Percentiles rank a stretch among this genome's conserved stretches.
These are phyloP conservation scores for Mycena pura DNA, from an alignment of 768 basidiomycete genomes.

Conservation along the genomic window DNA sequence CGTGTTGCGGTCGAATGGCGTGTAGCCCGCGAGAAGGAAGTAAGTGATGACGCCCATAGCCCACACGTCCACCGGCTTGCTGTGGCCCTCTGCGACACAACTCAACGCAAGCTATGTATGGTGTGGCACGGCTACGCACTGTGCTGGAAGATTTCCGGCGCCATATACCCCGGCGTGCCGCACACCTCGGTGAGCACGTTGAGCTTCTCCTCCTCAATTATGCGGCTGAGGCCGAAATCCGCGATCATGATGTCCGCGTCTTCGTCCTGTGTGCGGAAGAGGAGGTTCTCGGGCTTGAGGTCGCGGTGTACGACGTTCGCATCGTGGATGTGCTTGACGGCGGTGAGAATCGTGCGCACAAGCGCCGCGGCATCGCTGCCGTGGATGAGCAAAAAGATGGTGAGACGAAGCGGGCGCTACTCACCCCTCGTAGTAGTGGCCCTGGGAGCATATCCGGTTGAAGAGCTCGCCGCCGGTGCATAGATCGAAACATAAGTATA, in stretches of 20 bases:
- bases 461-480: constrained; percentile 99
- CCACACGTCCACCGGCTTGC: constrained; percentile 95
- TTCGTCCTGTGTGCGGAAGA: constrained; percentile 88
- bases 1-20: constrained; percentile 91
- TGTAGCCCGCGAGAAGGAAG: constrained; percentile 91
- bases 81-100: constrained; percentile 83
- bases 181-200: constrained; percentile 91
- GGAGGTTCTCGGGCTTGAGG: constrained; percentile 96
- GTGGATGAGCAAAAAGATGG: constrained; percentile 9
- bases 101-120: too few relatives aligned
- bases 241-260: constrained; percentile 96
- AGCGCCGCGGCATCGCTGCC: constrained; percentile 86
- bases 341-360: constrained; percentile 82
- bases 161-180: constrained; percentile 96
- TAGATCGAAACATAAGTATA: constrained; percentile 94
- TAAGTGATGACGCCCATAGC: constrained; percentile 99
- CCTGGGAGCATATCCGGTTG: constrained; percentile 96
- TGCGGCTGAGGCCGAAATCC: constrained; percentile 90
- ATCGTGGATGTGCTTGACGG: constrained; percentile 90
- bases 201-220: constrained; percentile 84
- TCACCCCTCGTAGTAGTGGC: constrained; percentile 93
- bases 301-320: constrained; percentile 95
- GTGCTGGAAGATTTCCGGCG: constrained; percentile 94
- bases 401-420: constrained; percentile 31
- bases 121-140: constrained; percentile 54